phyloP scores from a whole-genome alignment of 345 rosid species.

The Barbarea vulgaris region DNA sequence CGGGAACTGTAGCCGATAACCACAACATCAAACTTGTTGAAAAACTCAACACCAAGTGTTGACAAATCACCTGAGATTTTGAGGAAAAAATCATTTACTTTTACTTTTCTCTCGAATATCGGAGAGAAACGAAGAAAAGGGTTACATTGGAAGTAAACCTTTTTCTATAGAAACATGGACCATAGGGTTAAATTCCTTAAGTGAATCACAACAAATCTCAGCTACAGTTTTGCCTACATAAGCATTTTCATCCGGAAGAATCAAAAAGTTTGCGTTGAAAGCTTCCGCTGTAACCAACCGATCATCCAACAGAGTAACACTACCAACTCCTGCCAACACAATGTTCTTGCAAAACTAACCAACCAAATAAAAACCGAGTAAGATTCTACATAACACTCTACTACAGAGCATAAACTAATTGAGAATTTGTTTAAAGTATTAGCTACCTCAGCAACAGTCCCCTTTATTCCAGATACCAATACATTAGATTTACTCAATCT shows the following conservation, averaged over 20 bases:
- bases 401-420: neutral
- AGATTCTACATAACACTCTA: conserved; percentile 15
- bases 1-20: conserved; percentile 67
- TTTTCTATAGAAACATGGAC: conserved; percentile 75
- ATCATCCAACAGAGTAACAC: conserved; percentile 83
- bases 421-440: neutral
- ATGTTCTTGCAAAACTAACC: conserved; percentile 95
- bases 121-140: neutral
- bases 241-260: conserved; percentile 62
- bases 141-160: conserved; percentile 45
- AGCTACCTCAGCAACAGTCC: conserved; percentile 35
- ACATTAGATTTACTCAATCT: conserved; percentile 38
- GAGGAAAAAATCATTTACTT: neutral
- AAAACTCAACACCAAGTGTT: conserved; percentile 61
- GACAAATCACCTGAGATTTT: conserved; percentile 65
- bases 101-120: neutral
- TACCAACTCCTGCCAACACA: conserved; percentile 94
- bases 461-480: conserved; percentile 31
- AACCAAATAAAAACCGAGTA: neutral
- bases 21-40: conserved; percentile 73
- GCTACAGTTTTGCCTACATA: conserved; percentile 72
- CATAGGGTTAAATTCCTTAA: conserved; percentile 94
- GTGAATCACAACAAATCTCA: conserved; percentile 76
- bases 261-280: conserved; percentile 74
- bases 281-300: conserved; percentile 56